Evolutionary conservation across 1,139 yeast genomes (phyloP).

Genomic region (Zygoascus meyerae): DNA sequence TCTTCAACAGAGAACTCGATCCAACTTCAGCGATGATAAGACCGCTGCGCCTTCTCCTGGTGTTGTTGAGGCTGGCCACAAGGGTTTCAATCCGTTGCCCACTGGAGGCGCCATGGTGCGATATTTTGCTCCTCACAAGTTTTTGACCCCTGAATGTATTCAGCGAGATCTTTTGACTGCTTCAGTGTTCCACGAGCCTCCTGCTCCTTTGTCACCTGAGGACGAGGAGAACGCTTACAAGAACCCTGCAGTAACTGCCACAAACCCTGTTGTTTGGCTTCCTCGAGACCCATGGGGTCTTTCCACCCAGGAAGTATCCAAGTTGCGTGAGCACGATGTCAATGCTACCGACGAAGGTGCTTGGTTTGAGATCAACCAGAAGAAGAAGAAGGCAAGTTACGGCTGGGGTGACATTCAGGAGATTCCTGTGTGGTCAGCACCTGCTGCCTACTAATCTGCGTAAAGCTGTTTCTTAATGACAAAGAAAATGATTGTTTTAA

Average conservation of each 20-base stretch:
- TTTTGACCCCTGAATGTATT: conserved; percentile 33
- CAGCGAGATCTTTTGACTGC: conserved; percentile 34
- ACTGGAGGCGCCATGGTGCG: conserved; percentile 23
- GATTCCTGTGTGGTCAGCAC: conserved; percentile 26
- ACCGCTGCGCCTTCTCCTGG: conserved; percentile 2
- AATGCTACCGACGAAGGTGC: conserved; percentile 65
- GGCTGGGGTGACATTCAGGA: conserved; percentile 20
- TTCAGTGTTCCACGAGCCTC: conserved; percentile 40
- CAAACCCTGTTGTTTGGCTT: conserved; percentile 76
- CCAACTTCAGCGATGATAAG: conserved; percentile 7
- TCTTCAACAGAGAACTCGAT: conserved; percentile 4
- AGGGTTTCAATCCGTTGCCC: conserved; percentile 9
- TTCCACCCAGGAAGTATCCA: conserved; percentile 52
- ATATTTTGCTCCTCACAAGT: conserved; percentile 56
- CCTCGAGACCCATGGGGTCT: conserved; percentile 83
- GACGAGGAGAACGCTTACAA: conserved; percentile 55
- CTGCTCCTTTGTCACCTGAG: conserved; percentile 29
- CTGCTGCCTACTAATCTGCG: conserved; percentile 3
- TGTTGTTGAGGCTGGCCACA: conserved; percentile 3
- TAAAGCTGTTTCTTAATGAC: too few relatives aligned
- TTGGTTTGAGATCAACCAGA: conserved; percentile 44
- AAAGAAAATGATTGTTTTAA: too few relatives aligned
- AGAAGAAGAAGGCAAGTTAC: conserved; percentile 22
- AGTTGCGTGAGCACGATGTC: conserved; percentile 37
- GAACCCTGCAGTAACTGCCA: conserved; percentile 63